These are phyloP conservation scores for Metarhizium robertsii DNA, from an alignment of 2,329 filamentous ascomycete genomes.

Conservation along the genomic window DNA sequence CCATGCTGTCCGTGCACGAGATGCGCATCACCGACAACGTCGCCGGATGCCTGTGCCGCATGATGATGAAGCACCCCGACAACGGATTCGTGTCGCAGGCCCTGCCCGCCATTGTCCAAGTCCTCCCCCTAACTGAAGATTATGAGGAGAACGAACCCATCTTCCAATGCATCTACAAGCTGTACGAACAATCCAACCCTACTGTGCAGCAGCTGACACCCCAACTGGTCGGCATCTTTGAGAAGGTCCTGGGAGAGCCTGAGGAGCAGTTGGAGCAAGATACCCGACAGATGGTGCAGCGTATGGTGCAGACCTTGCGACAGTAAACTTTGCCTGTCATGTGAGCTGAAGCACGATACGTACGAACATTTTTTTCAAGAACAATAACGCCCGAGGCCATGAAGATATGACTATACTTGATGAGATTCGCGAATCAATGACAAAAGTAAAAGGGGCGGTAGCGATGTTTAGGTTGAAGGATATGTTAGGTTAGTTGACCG, in stretches of 20 bases:
- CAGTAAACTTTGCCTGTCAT: neutral
- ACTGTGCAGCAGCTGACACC: conserved; percentile 62
- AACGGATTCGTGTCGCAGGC: conserved; percentile 72
- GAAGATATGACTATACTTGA: conserved; percentile 6
- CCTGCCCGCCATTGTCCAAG: conserved; percentile 66
- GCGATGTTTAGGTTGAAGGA: neutral
- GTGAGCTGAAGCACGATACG: neutral
- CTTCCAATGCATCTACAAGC: conserved; percentile 78
- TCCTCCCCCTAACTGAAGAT: conserved; percentile 84
- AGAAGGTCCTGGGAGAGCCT: conserved; percentile 61
- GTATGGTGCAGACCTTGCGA: conserved; percentile 44
- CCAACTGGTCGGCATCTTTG: conserved; percentile 60
- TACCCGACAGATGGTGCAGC: conserved; percentile 56
- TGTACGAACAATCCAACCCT: conserved; percentile 65
- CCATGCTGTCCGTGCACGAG: conserved; percentile 66
- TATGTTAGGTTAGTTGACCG: neutral
- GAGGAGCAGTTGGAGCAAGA: conserved; percentile 68
- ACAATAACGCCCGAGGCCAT: neutral
- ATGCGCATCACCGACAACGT: conserved; percentile 87
- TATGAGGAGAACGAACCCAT: conserved; percentile 95
- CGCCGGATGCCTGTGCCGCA: conserved; percentile 79
- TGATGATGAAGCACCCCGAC: conserved; percentile 86
- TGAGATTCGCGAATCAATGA: conserved; percentile 5
- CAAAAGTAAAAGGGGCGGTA: conserved; percentile 2
- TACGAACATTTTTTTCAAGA: neutral